phyloP scores from a whole-genome alignment of 768 basidiomycete species.

The Suillus hirtellus region DNA sequence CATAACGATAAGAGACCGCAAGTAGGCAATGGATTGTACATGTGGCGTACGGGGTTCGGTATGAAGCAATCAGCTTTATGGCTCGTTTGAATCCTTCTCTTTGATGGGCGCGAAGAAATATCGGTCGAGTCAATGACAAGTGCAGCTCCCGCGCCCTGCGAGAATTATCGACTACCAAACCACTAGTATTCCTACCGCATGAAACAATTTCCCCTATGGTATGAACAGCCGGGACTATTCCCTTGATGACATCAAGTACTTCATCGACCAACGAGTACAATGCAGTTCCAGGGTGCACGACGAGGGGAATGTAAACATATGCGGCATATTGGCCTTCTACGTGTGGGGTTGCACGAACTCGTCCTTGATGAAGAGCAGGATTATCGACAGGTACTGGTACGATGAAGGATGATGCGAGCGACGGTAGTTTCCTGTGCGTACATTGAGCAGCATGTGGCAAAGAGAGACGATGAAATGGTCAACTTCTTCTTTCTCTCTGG shows the following conservation, averaged over 20 bases:
- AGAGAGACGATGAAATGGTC: not conserved
- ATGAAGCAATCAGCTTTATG: constrained; percentile 53
- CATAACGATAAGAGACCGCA: constrained; percentile 12
- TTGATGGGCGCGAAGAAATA: constrained; percentile 80
- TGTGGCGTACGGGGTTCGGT: constrained; percentile 43
- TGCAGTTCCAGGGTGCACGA: constrained; percentile 41
- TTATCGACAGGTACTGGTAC: constrained; percentile 60
- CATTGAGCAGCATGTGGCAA: constrained; percentile 9
- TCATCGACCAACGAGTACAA: constrained; percentile 49
- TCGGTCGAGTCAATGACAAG: constrained; percentile 82
- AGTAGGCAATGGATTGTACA: constrained; percentile 4
- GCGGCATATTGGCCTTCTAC: constrained; percentile 85
- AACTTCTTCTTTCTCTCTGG: constrained; percentile 45
- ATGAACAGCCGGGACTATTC: constrained; percentile 47
- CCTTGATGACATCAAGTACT: constrained; percentile 45
- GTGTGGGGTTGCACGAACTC: constrained; percentile 71
- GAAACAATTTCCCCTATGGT: constrained; percentile 36
- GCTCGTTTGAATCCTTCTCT: constrained; percentile 67
- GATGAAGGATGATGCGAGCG: constrained; percentile 51
- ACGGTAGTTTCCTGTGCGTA: constrained; percentile 57
- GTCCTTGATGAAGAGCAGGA: constrained; percentile 83
- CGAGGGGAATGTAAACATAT: constrained; percentile 73
- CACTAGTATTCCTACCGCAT: constrained; percentile 8
- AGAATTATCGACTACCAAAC: constrained; percentile 11
- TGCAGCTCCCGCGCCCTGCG: constrained; percentile 56